Evolutionary conservation across 305 asterid species (phyloP), one percentile per base, ranked within the genome.

Genomic region (Fraxinus baroniana): DNA sequence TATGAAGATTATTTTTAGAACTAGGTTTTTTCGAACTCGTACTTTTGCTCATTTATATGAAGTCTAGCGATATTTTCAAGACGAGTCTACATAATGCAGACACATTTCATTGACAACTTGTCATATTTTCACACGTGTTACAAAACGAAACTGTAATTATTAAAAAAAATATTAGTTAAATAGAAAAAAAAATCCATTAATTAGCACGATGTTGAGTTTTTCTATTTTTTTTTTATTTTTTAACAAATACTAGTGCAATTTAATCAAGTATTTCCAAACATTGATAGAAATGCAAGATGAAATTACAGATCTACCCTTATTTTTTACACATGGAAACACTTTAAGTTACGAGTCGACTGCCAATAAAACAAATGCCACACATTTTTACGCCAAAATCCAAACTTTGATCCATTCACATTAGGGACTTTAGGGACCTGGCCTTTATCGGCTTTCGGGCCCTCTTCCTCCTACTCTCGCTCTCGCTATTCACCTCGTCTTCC

Each of bases 351-450:
- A 66, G 74, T 3, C 28, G 28, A 66, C 36, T 39, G 60, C 10
- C 28, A 66, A 4, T 10, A 26, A 81, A 78, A 10, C 41, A 30
- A 71, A 46, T 5, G 55, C 78, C 81, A 64, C 81, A 79, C 85
- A 71, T 32, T 76, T 79, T 78, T 62, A 80, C 78, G 76, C 30
- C 30, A 28, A 28, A 28, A 28, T 28, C 82, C 70, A 35, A 1
- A 22, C 4, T 28, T 0, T 28, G 20, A 0, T 57, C 73, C 32
- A 35, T 71, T 88, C 84, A 92, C 94, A 94, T 90, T 1, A 94
- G 80, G 7, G 97, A 91, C 73, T 92, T 90, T 0, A 94, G 87
- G 9, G 95, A 91, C 87, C 95, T 87, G 12, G 97, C 97, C 78
- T 93, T 94, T 35, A 94, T 85, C 78, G 90, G 93, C 87, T 93